Evolutionary conservation across 2,329 filamentous ascomycete genomes (phyloP).

Genomic region (Sporothrix schenckii): DNA sequence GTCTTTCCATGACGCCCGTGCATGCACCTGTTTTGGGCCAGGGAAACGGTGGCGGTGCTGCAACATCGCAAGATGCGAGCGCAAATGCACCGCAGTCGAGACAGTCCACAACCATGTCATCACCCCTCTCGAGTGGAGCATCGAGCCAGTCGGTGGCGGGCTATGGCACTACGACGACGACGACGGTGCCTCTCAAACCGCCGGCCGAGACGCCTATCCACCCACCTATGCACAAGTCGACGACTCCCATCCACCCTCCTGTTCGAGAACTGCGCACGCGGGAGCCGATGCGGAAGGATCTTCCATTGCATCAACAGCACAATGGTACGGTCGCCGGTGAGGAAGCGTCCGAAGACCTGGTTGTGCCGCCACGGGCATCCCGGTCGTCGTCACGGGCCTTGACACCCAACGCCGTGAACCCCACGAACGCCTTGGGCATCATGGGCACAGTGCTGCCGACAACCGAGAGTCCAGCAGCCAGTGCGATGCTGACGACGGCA

Average conservation of each 20-base stretch:
- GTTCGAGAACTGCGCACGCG: slow-evolving; percentile 43
- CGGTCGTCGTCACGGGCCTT: slow-evolving; percentile 31
- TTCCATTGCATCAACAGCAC: slow-evolving; percentile 36
- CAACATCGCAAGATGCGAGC: slow-evolving; percentile 38
- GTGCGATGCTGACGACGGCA: not conserved
- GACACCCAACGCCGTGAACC: slow-evolving; percentile 22
- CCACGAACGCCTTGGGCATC: not conserved
- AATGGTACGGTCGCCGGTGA: slow-evolving; percentile 13
- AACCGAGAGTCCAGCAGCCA: not conserved
- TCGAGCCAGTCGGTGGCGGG: slow-evolving; percentile 4
- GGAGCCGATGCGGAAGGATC: slow-evolving; percentile 38
- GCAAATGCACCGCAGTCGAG: slow-evolving; percentile 3
- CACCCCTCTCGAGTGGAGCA: slow-evolving; percentile 27
- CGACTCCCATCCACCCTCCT: slow-evolving; percentile 44
- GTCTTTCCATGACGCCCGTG: slow-evolving; percentile 42
- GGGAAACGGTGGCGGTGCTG: slow-evolving; percentile 30
- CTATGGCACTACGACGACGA: slow-evolving; percentile 31
- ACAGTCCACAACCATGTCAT: slow-evolving; percentile 27
- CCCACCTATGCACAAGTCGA: slow-evolving; percentile 42
- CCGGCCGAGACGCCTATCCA: slow-evolving; percentile 42
- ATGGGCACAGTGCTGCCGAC: slow-evolving; percentile 3
- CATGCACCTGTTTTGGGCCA: slow-evolving; percentile 40
- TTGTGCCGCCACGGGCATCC: slow-evolving; percentile 6
- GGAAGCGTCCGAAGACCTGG: not conserved
- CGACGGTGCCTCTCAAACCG: slow-evolving; percentile 40